phyloP scores from a whole-genome alignment of 768 basidiomycete species.

The Hygrophoropsis aurantiaca region DNA sequence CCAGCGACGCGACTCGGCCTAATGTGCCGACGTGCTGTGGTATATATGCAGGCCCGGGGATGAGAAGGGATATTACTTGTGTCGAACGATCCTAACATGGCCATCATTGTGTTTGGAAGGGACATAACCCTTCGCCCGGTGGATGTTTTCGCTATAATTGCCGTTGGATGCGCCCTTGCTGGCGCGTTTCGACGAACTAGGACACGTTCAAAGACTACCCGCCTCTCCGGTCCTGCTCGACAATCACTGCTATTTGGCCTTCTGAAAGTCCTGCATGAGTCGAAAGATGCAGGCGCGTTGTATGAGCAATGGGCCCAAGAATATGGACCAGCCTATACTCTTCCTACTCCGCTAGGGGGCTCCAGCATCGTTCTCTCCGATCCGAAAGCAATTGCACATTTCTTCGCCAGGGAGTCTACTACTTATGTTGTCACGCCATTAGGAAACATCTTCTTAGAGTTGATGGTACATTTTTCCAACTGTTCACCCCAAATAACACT shows the following conservation, averaged over 20 bases:
- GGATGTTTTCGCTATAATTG: too few species aligned
- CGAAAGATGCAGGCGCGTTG: slow-evolving; percentile 28
- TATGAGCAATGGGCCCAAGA: slow-evolving; percentile 43
- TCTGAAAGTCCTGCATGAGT: slow-evolving; percentile 24
- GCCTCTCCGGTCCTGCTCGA: slow-evolving; percentile 39
- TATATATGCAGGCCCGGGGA: too few species aligned
- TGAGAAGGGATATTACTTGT: too few species aligned
- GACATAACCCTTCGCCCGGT: too few species aligned
- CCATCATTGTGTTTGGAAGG: too few species aligned
- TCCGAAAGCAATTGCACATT: slow-evolving; percentile 47
- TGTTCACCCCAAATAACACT: not conserved
- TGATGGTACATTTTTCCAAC: slow-evolving; percentile 30
- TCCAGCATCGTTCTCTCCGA: slow-evolving; percentile 37
- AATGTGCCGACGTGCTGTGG: too few species aligned
- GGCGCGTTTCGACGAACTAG: too few species aligned
- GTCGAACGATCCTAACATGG: too few species aligned
- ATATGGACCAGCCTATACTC: slow-evolving; percentile 42
- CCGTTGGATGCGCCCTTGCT: too few species aligned
- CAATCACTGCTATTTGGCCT: slow-evolving; percentile 42
- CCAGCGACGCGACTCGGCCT: too few species aligned
- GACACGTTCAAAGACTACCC: slow-evolving; percentile 19
- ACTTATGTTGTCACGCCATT: slow-evolving; percentile 40
- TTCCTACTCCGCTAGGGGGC: slow-evolving; percentile 37
- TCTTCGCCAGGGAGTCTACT: slow-evolving; percentile 47
- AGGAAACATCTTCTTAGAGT: slow-evolving; percentile 37